Conservation (phyloP, 345 rosid genomes). For the Kandelia obovata region DNA sequence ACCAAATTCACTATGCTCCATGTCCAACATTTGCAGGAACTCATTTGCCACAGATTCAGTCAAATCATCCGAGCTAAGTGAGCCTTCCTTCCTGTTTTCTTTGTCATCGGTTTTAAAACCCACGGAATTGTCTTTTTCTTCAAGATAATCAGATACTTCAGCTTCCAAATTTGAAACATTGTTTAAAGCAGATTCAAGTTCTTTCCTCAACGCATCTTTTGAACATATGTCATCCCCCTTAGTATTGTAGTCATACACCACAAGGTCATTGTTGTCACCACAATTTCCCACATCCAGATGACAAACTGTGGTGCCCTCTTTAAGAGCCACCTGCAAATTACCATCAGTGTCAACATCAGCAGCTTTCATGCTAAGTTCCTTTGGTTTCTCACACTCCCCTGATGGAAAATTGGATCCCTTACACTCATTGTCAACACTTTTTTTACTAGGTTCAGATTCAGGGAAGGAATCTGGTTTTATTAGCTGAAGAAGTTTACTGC, state of each 20-base stretch:
- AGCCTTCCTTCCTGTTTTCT: constrained; percentile 33
- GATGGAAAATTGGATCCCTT: constrained; percentile 39
- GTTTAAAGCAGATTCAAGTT: constrained; percentile 66
- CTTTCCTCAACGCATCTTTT: constrained; percentile 69
- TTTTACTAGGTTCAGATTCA: constrained; percentile 24
- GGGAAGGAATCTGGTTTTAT: constrained; percentile 21
- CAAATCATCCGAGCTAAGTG: constrained; percentile 49
- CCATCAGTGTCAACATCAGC: constrained; percentile 17
- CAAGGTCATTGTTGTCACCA: constrained; percentile 24
- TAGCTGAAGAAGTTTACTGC: constrained; percentile 35
- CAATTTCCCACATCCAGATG: constrained; percentile 21
- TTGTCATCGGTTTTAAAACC: constrained; percentile 26
- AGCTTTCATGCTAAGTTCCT: constrained; percentile 24
- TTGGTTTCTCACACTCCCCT: not conserved
- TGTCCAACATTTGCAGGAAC: constrained; percentile 76
- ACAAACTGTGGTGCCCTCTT: constrained; percentile 36
- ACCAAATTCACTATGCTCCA: constrained; percentile 71
- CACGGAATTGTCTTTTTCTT: constrained; percentile 35
- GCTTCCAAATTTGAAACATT: constrained; percentile 56
- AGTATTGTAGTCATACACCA: constrained; percentile 21
- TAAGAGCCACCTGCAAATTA: constrained; percentile 19
- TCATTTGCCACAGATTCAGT: constrained; percentile 68
- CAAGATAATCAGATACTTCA: constrained; percentile 50
- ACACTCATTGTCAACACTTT: constrained; percentile 33
- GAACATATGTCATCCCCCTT: constrained; percentile 38